Percentiles rank a stretch among this genome's conserved stretches.
These are phyloP conservation scores for Claviceps pusilla DNA, from an alignment of 2,329 filamentous ascomycete genomes.

Conservation along the genomic window DNA sequence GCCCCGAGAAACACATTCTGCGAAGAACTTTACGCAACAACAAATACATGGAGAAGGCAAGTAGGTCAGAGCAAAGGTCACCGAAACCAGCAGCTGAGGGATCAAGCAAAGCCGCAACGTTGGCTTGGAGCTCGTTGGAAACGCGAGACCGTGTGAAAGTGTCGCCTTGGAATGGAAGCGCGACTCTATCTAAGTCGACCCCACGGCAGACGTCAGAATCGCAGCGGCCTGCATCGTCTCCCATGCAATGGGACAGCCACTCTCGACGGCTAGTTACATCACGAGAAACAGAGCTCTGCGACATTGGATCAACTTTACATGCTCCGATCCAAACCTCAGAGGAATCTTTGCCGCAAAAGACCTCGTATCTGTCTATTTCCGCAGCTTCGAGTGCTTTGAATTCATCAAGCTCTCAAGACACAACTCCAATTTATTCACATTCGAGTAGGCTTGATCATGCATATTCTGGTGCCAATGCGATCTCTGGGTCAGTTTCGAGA, in stretches of 20 bases:
- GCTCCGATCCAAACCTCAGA: slow-evolving; percentile 22
- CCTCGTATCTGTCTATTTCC: slow-evolving; percentile 37
- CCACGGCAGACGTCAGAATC: slow-evolving; percentile 19
- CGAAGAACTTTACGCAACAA: slow-evolving; percentile 43
- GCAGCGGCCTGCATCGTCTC: slow-evolving; percentile 17
- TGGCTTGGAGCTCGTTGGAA: slow-evolving; percentile 42
- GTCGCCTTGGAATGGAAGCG: slow-evolving; percentile 12
- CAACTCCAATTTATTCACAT: slow-evolving; percentile 8
- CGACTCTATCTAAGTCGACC: slow-evolving; percentile 8
- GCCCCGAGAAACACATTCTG: slow-evolving; percentile 47
- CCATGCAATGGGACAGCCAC: slow-evolving; percentile 38
- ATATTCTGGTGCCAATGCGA: slow-evolving; percentile 1
- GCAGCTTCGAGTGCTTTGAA: slow-evolving; percentile 41
- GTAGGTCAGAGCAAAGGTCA: slow-evolving; percentile 25
- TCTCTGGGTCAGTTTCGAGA: slow-evolving; percentile 2
- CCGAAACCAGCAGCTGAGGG: slow-evolving; percentile 32
- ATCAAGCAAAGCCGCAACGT: slow-evolving; percentile 47
- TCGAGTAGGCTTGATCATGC: slow-evolving; percentile 9
- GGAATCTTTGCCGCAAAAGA: slow-evolving; percentile 22
- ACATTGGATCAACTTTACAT: slow-evolving; percentile 15
- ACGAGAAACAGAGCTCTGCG: slow-evolving; percentile 17
- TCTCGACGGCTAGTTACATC: slow-evolving; percentile 34
- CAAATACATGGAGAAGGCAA: slow-evolving; percentile 27
- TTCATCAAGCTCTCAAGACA: slow-evolving; percentile 16
- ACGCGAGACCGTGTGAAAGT: slow-evolving; percentile 22